Base-by-base conservation (phyloP, 129 eudicot genomes). In the Flaveria sonorensis region DNA sequence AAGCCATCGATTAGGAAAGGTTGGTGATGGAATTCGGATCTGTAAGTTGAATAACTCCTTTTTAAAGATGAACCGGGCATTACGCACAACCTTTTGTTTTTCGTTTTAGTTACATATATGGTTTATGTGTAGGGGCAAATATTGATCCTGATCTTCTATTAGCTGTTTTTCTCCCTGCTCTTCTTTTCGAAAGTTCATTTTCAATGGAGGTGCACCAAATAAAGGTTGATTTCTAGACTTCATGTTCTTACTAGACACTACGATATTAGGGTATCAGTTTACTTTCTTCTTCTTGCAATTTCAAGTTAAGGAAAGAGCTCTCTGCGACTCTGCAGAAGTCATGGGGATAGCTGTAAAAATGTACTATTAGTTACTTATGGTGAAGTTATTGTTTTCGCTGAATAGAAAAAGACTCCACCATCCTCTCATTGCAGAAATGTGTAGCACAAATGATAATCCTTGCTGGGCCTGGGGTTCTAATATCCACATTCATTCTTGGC, bases 111-210 rank as follows among this genome's bases (percentile, higher is more conserved):
- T 75, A 47, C n/a, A 64, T 13, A 47, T 12, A 23, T 43, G 61
- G 65, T 74, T 84, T 26, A 52, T 64, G 23, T 84, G 77, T 80
- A 94, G 98, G 98, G 98, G 93, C 92, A 77, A 72, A 80, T 81
- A 94, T 94, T 83, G 90, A 94, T 86, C 97, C 97, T 39, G 96
- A 94, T 67, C 97, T 94, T 81, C 83, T 94, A 15, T 79, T 91
- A 87, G 93, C 96, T 71, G 97, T 94, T 64, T 94, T 94, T 84
- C 98, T 94, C 32, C 98, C 97, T n/a, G 96, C 92, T 16, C 98
- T 94, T 89, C 96, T 94, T 52, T 94, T 94, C 62, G 97, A 94
- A 80, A 94, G 98, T 86, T 86, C 98, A 42, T 94, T 94, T 86
- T 87, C 93, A 70, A 91, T 94, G 98, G 98, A 94, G 80, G 88